Evolutionary conservation across 495 filamentous ascomycete genomes (phyloP).

Genomic region (Arthonia radiata): DNA sequence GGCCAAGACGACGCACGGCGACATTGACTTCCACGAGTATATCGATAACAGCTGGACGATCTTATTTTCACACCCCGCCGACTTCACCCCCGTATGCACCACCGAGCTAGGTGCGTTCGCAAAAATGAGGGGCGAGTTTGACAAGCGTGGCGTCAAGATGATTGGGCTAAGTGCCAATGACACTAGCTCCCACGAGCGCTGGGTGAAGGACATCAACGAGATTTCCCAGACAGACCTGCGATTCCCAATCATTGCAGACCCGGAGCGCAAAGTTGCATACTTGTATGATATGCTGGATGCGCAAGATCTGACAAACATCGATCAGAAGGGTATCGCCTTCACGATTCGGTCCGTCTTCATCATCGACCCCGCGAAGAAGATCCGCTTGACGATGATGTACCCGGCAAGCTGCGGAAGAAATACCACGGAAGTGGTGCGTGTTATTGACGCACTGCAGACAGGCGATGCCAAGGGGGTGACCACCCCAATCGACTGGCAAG

Average conservation of each 20-base stretch:
- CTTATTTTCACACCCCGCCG: slow-evolving; percentile 44
- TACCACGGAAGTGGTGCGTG: slow-evolving; percentile 37
- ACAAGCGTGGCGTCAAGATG: slow-evolving; percentile 37
- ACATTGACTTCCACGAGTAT: slow-evolving; percentile 33
- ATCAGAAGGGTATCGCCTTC: slow-evolving; percentile 32
- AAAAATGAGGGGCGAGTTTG: slow-evolving; percentile 34
- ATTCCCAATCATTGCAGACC: slow-evolving; percentile 48
- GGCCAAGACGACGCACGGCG: slow-evolving; percentile 37
- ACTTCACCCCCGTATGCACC: slow-evolving; percentile 48
- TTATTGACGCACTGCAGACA: slow-evolving; percentile 38
- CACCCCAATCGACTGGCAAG: slow-evolving; percentile 38
- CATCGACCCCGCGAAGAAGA: slow-evolving; percentile 46
- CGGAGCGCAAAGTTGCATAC: slow-evolving; percentile 36
- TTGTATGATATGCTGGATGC: slow-evolving; percentile 42
- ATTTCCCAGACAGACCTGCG: slow-evolving; percentile 25
- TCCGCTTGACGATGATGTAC: slow-evolving; percentile 42
- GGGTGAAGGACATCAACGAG: slow-evolving; percentile 45
- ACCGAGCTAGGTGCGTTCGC: slow-evolving; percentile 46
- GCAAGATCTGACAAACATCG: slow-evolving; percentile 28
- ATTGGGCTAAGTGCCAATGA: slow-evolving; percentile 40
- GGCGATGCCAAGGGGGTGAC: slow-evolving; percentile 37
- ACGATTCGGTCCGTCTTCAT: slow-evolving; percentile 47
- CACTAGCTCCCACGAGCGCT: slow-evolving; percentile 29
- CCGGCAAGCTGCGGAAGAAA: slow-evolving; percentile 40
- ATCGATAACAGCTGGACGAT: slow-evolving; percentile 36